phyloP scores from a whole-genome alignment of 768 basidiomycete species.

The Lactarius sp. region DNA sequence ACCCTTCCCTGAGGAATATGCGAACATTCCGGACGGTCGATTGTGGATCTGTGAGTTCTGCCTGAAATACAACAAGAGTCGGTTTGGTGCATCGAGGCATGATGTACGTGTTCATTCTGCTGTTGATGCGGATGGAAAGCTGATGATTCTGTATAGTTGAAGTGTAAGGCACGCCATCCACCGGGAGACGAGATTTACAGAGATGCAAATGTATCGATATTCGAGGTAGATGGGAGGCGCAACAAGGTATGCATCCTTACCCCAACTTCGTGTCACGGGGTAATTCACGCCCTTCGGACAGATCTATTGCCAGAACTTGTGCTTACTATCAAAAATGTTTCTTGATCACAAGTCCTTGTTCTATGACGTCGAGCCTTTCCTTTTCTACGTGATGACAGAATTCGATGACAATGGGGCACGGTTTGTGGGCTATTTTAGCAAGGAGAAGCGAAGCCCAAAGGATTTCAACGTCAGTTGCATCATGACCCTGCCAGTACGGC shows the following conservation, averaged over 20 bases:
- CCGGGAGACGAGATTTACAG: slow-evolving; percentile 98
- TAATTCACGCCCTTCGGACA: slow-evolving; percentile 30
- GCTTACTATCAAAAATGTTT: slow-evolving; percentile 97
- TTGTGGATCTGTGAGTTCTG: slow-evolving; percentile 99
- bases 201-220: slow-evolving; percentile 83
- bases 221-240: slow-evolving; percentile 96
- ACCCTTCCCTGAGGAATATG: slow-evolving; percentile 97
- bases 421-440: slow-evolving; percentile 98
- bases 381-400: slow-evolving; percentile 98
- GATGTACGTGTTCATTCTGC: slow-evolving; percentile 48
- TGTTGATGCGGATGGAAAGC: not conserved
- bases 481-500: slow-evolving; percentile 95
- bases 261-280: not conserved
- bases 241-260: slow-evolving; percentile 63
- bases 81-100: slow-evolving; percentile 81
- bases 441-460: slow-evolving; percentile 95
- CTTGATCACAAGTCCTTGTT: slow-evolving; percentile 98
- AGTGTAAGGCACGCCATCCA: slow-evolving; percentile 92
- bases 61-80: slow-evolving; percentile 95
- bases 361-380: slow-evolving; percentile 98
- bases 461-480: slow-evolving; percentile 99
- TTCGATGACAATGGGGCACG: slow-evolving; percentile 83
- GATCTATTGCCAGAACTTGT: slow-evolving; percentile 99
- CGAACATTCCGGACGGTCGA: slow-evolving; percentile 83
- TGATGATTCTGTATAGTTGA: slow-evolving; percentile 51